These are phyloP conservation scores for Amauroascus verrucosus DNA, from an alignment of 2,329 filamentous ascomycete species.

Conservation along the genomic window DNA sequence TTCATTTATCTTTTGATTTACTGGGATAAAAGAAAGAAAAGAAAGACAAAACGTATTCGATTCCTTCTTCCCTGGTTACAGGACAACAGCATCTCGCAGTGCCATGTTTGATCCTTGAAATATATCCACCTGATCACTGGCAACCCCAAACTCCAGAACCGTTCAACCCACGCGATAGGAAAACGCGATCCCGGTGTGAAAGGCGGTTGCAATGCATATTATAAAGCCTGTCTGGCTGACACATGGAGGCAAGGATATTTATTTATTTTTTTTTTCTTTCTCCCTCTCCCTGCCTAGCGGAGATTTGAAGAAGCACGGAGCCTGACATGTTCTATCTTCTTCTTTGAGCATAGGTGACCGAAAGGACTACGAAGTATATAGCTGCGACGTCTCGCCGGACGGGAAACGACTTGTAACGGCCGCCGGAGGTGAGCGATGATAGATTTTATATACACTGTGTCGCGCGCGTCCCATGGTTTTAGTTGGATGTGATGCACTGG, in stretches of 20 bases:
- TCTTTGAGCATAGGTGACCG: conserved; percentile 59
- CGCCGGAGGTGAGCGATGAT: conserved; percentile 61
- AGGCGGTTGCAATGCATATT: conserved; percentile 56
- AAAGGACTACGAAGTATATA: conserved; percentile 97
- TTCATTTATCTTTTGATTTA: not conserved
- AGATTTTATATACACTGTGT: not conserved
- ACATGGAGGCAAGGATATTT: conserved; percentile 59
- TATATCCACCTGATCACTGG: not conserved
- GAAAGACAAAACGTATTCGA: too few species aligned
- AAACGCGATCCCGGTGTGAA: not conserved
- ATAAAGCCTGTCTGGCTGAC: conserved; percentile 94
- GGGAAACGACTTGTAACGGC: conserved; percentile 85
- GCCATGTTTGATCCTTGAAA: conserved; percentile 3
- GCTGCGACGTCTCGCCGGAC: conserved; percentile 92
- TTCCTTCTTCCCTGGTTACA: too few species aligned
- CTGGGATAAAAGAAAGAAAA: too few species aligned
- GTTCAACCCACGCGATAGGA: not conserved
- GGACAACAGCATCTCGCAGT: not conserved
- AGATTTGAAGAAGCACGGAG: not conserved
- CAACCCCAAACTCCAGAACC: not conserved
- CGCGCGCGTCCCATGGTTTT: too few species aligned
- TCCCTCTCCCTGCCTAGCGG: too few species aligned
- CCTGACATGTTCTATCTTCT: not conserved
- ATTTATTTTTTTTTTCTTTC: not conserved
- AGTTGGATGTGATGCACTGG: not conserved